Conservation (phyloP, 352 stramenopile genomes). For the Aphanomyces cochlioides region DNA sequence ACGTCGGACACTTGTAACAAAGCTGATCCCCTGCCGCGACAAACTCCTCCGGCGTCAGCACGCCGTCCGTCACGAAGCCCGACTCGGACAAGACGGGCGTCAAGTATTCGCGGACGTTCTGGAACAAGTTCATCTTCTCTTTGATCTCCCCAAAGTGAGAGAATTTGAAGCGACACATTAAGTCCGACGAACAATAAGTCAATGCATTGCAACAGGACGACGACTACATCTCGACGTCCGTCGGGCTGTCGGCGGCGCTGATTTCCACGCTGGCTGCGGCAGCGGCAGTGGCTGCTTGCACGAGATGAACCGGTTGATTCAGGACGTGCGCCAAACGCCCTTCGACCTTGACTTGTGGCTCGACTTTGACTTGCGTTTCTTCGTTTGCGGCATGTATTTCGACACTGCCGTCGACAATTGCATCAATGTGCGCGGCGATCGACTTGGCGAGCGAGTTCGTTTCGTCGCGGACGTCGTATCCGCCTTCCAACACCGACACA, state of each 20-base stretch:
- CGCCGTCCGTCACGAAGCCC: constrained; percentile 90
- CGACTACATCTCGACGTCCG: too few species aligned
- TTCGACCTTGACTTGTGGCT: not conserved
- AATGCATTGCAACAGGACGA: too few species aligned
- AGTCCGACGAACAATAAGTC: not conserved
- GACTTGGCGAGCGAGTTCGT: constrained; percentile 82
- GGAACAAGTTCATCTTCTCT: constrained; percentile 50
- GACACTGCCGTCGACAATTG: constrained; percentile 37
- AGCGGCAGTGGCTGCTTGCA: too few species aligned
- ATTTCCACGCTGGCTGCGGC: too few species aligned
- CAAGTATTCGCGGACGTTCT: constrained; percentile 82
- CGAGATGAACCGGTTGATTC: not conserved
- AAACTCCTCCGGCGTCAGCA: constrained; percentile 97
- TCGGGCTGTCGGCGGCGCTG: too few species aligned
- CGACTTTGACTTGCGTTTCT: not conserved
- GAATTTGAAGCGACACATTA: not conserved
- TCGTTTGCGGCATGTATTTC: not conserved
- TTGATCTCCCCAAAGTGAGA: not conserved
- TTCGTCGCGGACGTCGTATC: constrained; percentile 75
- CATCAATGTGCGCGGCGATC: constrained; percentile 66
- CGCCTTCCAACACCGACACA: constrained; percentile 82
- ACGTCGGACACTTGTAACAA: constrained; percentile 96
- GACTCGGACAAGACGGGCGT: constrained; percentile 89
- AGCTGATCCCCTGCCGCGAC: constrained; percentile 93
- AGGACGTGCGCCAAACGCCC: constrained; percentile 15